Base-by-base conservation (phyloP, 2,329 filamentous ascomycete genomes). In the Diplodia sapinea region DNA sequence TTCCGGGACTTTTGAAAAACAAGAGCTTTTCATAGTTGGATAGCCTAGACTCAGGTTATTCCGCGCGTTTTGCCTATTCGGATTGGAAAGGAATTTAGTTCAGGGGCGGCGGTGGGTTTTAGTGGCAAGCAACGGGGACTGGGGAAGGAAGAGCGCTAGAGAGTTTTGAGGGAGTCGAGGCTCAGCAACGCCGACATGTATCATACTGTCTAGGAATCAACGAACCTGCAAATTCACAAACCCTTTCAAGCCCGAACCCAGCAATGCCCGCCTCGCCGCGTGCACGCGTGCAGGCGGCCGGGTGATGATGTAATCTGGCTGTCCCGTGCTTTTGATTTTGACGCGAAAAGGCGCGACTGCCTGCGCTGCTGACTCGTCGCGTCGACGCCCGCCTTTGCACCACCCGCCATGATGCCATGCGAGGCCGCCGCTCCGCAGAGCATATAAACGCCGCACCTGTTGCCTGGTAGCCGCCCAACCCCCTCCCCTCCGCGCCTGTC, bases 181-280 rank as follows among this genome's bases (percentile, higher is more conserved):
- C 64, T 57, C 64, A 51, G 59, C 52, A 57, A 66, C 64, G 64
- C 64, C 64, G 64, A 49, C 36, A 66, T 66, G 64, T 66, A 66
- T 66, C 64, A 66, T 66, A 66, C 64, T 66, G 64, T 57, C 52
- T 56, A 66, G 64, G 64, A 62, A 66, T 57, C 64, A 66, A 66
- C 64, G 64, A 66, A 66, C 55, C 61, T 64, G n/a, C 33, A 52
- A 64, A 36, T 33, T 17, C 8, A 29, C 31, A 31, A 23, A 26
- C 6, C 20, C 20, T 38, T 38, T 11, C 36, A 38, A 12, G 36
- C 11, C 36, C 36, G 11, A 38, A 38, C 31, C 31, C 31, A 38
- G 11, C 26, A 23, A 36, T n/a, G 26, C 26, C 47, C 8, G 15
- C 26, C 36, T 15, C 23, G 23, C 23, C 23, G 23, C 23, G 23